A percentile compares a stretch with the other conserved stretches of the same genome.
Evolutionary conservation across 139 green algal species (phyloP).

Genomic region (Bryopsis sp.): DNA sequence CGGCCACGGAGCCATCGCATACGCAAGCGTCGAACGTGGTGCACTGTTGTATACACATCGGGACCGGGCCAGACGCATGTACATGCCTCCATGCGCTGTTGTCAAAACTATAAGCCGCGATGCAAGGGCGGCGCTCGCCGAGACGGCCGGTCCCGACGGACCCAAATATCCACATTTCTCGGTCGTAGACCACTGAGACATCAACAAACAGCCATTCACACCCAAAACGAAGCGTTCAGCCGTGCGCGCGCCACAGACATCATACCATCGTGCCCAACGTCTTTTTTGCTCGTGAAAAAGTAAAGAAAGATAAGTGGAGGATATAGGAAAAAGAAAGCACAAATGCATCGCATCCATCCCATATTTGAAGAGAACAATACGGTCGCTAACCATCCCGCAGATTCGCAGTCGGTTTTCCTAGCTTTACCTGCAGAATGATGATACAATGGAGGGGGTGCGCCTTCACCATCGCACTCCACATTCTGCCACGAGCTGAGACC

Average conservation of each 20-base stretch:
- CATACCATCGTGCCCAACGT: too few species aligned
- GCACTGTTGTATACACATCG: neutral
- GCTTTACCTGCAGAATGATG: neutral
- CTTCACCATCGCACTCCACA: neutral
- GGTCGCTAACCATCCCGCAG: too few species aligned
- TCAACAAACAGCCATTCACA: too few species aligned
- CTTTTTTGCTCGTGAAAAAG: too few species aligned
- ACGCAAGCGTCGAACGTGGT: neutral
- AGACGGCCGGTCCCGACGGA: neutral
- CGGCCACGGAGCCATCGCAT: neutral
- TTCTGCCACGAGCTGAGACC: neutral
- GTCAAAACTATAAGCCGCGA: neutral
- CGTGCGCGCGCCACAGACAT: too few species aligned
- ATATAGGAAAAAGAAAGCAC: too few species aligned
- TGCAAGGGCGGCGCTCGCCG: neutral
- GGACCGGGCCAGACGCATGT: neutral
- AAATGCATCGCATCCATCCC: too few species aligned
- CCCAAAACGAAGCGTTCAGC: too few species aligned
- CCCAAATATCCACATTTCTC: constrained; percentile 15
- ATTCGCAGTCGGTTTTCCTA: too few species aligned
- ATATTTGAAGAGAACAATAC: too few species aligned
- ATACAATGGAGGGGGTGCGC: neutral
- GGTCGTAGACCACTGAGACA: constrained; percentile 15
- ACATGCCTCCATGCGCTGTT: neutral
- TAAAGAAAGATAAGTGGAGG: too few species aligned